Evolutionary conservation across 2,329 filamentous ascomycete species (phyloP), one percentile per base, ranked within the genome.

Genomic region (Elsinoe australis): DNA sequence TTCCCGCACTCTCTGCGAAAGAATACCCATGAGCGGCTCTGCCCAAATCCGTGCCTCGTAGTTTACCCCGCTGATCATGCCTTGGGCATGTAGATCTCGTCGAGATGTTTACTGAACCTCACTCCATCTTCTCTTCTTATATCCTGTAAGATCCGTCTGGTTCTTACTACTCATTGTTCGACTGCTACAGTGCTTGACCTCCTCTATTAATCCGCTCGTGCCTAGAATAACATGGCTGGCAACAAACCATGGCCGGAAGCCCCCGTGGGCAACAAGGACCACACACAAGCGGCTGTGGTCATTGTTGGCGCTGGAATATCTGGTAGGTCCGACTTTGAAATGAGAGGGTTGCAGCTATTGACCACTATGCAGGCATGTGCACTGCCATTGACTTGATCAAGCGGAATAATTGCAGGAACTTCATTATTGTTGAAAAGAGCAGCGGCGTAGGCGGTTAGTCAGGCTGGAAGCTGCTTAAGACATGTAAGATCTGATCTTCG

Each of bases 401-500:
- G 49, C 62, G 65, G 6, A 72, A 71, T 54, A 68, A 72, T 35
- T 71, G 70, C 53, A 67, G 67, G 32, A 77, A 78, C 54, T 77
- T 79, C 54, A 64, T 78, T 48, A 75, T 79, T 19, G 59, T 78
- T 1, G 75, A 79, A 56, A 78, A 78, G 59, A 72, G 70, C 21
- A 69, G 70, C 12, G 70, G 69, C 1, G 60, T 78, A 8, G 74
- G 73, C 4, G 75, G 75, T 3, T 76, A 14, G 87, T 87, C 56
- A 64, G 75, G 1, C 88, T 83, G 78, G 73, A 78, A 32, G 81
- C 82, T 0, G 88, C 83, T 83, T 66, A 66, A 6, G 66, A 75
- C 47, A 57, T 61, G 14, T 65, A 63, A 21, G 61, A 68, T 1
- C n/a, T n/a, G n/a, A n/a, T n/a, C n/a, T 72, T 73, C 44, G 70